Evolutionary conservation across 345 rosid genomes (phyloP), one percentile per base, ranked within the genome.

Genomic region (Punica granatum): DNA sequence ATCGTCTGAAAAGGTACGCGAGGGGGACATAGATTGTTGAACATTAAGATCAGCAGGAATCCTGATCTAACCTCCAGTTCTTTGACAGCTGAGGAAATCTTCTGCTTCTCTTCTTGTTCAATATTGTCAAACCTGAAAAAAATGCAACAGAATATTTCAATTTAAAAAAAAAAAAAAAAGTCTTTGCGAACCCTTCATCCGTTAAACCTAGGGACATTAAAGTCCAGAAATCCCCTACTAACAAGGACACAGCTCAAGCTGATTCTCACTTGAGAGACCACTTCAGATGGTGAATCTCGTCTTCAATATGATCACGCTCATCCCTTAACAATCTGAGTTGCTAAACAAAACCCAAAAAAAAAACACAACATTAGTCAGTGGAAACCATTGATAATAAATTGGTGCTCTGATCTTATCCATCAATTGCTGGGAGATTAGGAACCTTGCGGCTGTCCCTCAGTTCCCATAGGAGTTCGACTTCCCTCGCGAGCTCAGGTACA

Each of bases 401-500:
- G 34, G 25, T 19, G 60, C 30, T 23, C 30, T 54, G 12, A 54
- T 7, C 14, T 54, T 54, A 54, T 26, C 6, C 26, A 31, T 30
- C 30, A 28, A 25, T 25, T 11, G 21, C 1, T 10, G 16, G 19
- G 49, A 10, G 14, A 18, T 53, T 41, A 64, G 64, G 66, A 63
- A 91, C 99, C 97, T 86, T 91, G 32, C 92, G 91, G 71, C 63
- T 71, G 69, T 81, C 86, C 79, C 91, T 86, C 69, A 85, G 75
- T 70, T 81, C 82, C 91, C 92, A 91, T 13, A 94, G 88, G 75
- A 94, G 83, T 70, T 89, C 83, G 46, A 94, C 95, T 84, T 94
- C 99, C 70, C 85, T 89, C 73, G 89, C 97, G 68, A 94, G 92
- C 82, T 94, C 99, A 32, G 99, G 96, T 62, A 94, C 96, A 72